Percentiles rank a stretch among this genome's conserved stretches.
These are phyloP conservation scores for Entophlyctis helioformis DNA, from an alignment of 192 early-diverging fungal genomes.

Conservation along the genomic window DNA sequence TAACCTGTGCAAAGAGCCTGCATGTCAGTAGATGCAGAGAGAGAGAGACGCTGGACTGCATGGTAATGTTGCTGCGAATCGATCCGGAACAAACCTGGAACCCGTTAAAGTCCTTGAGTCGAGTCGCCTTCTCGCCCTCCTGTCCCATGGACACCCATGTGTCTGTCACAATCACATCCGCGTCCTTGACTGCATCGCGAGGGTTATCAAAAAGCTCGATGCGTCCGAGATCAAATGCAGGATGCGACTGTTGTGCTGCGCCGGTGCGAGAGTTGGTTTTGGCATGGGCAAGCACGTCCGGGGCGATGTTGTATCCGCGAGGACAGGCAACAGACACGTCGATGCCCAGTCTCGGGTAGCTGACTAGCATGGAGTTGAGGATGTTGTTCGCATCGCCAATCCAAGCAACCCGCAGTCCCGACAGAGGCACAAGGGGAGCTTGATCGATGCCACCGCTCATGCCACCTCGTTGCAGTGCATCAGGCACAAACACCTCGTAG, in stretches of 20 bases:
- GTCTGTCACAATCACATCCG: constrained; percentile 91
- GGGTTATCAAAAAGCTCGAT: constrained; percentile 46
- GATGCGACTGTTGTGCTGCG: too few species aligned
- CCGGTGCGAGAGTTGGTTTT: constrained; percentile 42
- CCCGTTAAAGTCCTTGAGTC: constrained; percentile 70
- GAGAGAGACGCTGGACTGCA: too few species aligned
- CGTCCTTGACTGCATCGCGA: constrained; percentile 59
- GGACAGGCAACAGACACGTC: constrained; percentile 77
- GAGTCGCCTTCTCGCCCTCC: constrained; percentile 77
- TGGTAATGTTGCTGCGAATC: neutral
- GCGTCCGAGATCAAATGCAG: too few species aligned
- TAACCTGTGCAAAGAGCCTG: constrained; percentile 38
- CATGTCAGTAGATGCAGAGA: too few species aligned
- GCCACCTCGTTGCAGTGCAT: too few species aligned
- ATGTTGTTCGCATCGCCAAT: constrained; percentile 99
- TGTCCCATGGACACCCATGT: constrained; percentile 99
- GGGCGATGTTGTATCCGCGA: constrained; percentile 61
- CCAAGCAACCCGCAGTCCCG: constrained; percentile 83
- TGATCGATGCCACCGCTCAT: too few species aligned
- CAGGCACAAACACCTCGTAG: constrained; percentile 60
- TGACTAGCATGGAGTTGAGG: constrained; percentile 76
- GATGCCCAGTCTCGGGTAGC: constrained; percentile 81
- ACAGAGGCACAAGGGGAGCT: constrained; percentile 19
- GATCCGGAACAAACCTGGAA: constrained; percentile 33
- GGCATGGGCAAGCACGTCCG: constrained; percentile 58